Conservation (phyloP, 371 early-diverging fungal genomes). For the Rhizopus microsporus region DNA sequence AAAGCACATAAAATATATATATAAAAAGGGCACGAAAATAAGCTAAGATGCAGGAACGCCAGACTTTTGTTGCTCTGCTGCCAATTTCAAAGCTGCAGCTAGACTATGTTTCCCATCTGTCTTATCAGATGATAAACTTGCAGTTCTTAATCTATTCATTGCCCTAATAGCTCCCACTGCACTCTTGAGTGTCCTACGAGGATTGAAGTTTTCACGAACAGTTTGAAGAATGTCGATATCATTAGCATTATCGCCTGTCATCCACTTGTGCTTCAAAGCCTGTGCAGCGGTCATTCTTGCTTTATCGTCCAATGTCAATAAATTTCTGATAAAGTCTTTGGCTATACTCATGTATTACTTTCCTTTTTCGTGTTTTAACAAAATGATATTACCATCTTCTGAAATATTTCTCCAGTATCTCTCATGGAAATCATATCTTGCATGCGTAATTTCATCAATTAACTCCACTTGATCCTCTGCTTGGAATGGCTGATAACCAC, state of each 20-base stretch:
- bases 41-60: no score
- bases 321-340: constrained; percentile 82
- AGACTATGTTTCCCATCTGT: no score
- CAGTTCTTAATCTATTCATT: constrained; percentile 25
- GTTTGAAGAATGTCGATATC: constrained; percentile 66
- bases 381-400: constrained; percentile 46
- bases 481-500: constrained; percentile 77
- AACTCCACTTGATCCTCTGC: constrained; percentile 59
- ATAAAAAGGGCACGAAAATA: no score
- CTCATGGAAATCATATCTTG: constrained; percentile 71
- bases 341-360: constrained; percentile 46
- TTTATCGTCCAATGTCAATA: constrained; percentile 69
- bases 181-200: constrained; percentile 31
- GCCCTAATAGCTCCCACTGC: constrained; percentile 32
- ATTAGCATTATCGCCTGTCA: constrained; percentile 50
- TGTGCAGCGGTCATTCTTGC: constrained; percentile 77
- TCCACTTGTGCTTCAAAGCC: constrained; percentile 85
- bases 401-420: constrained; percentile 80
- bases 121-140: no score
- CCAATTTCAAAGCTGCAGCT: no score
- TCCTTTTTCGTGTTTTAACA: constrained; percentile 50
- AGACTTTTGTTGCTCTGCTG: no score
- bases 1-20: no score
- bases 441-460: constrained; percentile 62
- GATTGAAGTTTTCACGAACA: constrained; percentile 59